These are phyloP conservation scores for Penicillium sp. DNA, from an alignment of 2,329 filamentous ascomycete genomes.

Conservation along the genomic window DNA sequence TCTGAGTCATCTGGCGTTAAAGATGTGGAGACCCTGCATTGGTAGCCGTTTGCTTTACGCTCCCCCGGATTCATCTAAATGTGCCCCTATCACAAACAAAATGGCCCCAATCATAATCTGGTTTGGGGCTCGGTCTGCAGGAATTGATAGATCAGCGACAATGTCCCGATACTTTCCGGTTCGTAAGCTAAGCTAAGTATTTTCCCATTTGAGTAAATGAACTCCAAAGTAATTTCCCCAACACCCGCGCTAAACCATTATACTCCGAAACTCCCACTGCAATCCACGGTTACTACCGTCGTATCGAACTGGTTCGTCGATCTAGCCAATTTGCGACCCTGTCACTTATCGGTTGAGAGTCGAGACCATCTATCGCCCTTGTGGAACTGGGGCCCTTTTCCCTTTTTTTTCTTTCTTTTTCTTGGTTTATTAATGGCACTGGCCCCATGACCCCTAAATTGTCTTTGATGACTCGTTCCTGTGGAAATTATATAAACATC, in stretches of 20 bases:
- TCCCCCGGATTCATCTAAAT: not conserved
- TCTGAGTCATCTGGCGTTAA: not conserved
- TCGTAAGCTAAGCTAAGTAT: not conserved
- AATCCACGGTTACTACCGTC: slow-evolving; percentile 15
- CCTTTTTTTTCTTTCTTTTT: slow-evolving; percentile 8
- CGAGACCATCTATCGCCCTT: slow-evolving; percentile 18
- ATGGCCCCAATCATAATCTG: not conserved
- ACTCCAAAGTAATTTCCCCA: no score
- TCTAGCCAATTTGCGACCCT: slow-evolving; percentile 4
- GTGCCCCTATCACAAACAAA: not conserved
- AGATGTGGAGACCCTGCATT: not conserved
- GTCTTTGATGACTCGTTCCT: slow-evolving; percentile 1
- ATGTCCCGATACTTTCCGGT: not conserved
- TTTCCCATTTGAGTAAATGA: no score
- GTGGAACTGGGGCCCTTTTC: not conserved
- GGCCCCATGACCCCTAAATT: not conserved
- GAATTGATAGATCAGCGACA: not conserved
- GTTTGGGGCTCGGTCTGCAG: not conserved
- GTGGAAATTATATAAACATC: not conserved
- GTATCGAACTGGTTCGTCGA: slow-evolving; percentile 12
- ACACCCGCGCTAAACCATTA: not conserved
- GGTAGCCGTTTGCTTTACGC: not conserved
- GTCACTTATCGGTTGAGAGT: slow-evolving; percentile 3
- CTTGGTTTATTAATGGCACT: slow-evolving; percentile 1
- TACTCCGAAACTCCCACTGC: not conserved